A percentile compares a stretch with the other conserved stretches of the same genome.
Conservation (phyloP, 345 rosid genomes). For the Heritiera littoralis region DNA sequence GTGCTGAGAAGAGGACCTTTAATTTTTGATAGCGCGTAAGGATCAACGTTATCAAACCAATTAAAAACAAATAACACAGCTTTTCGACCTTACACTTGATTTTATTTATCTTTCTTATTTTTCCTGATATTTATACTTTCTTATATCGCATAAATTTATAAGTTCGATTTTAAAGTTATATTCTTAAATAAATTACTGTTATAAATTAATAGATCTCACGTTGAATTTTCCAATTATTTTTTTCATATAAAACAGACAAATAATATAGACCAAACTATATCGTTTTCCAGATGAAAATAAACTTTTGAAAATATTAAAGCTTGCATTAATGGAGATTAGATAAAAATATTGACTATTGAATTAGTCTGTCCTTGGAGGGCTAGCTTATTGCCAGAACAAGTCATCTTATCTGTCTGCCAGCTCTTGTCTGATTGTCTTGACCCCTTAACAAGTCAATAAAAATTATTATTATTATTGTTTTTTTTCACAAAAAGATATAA, state of each 20-base stretch:
- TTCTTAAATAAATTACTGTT: no score
- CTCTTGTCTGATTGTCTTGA: background rate
- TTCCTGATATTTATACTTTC: no score
- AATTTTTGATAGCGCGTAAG: no score
- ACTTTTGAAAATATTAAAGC: background rate
- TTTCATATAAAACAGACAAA: background rate
- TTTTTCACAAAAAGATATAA: background rate
- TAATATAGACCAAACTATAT: no score
- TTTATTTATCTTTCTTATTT: no score
- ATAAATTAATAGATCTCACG: background rate
- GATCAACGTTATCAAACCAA: no score
- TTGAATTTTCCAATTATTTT: background rate
- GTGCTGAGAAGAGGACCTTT: no score
- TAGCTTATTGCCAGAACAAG: background rate
- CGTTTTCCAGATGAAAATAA: background rate
- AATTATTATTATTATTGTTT: background rate
- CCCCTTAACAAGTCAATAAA: background rate
- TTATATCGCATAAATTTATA: no score
- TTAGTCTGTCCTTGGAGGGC: background rate
- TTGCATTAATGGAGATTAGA: background rate
- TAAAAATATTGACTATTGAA: background rate
- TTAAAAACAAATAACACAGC: no score
- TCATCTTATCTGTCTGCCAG: background rate
- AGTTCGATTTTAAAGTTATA: no score
- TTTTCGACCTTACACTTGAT: no score